These are phyloP conservation scores for Neoboletus subvelutipes DNA, from an alignment of 768 basidiomycete genomes.

Conservation along the genomic window DNA sequence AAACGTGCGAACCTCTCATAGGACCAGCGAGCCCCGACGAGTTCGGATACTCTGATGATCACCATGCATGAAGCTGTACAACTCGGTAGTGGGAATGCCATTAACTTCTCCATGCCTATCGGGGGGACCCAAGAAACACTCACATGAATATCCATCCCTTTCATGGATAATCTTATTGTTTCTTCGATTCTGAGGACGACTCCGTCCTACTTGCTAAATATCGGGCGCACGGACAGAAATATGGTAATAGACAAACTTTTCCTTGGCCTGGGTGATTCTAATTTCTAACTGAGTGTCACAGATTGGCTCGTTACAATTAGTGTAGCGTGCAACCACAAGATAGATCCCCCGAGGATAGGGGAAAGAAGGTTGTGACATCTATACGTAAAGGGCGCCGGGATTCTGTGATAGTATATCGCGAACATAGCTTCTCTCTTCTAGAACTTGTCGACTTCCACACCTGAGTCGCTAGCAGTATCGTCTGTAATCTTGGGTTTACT, in stretches of 20 bases:
- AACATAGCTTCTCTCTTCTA: conserved; percentile 19
- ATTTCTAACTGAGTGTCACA: background rate
- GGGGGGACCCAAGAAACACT: too few species aligned
- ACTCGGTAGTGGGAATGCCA: too few species aligned
- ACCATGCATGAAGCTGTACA: too few species aligned
- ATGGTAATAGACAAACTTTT: background rate
- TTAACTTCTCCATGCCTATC: background rate
- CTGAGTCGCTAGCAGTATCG: conserved; percentile 59
- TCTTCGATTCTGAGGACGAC: background rate
- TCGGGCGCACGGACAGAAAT: background rate
- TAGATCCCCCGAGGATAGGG: background rate
- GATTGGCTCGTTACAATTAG: background rate
- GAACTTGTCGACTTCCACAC: conserved; percentile 52
- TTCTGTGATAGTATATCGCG: conserved; percentile 2
- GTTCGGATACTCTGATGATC: too few species aligned
- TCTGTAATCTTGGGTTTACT: conserved; percentile 66
- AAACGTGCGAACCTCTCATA: background rate
- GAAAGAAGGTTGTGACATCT: conserved; percentile 12
- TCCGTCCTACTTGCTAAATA: background rate
- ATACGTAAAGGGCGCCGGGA: conserved; percentile 2
- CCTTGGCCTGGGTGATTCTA: background rate
- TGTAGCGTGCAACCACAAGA: background rate
- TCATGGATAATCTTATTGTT: background rate
- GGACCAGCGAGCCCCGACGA: too few species aligned
- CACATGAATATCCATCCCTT: background rate